Conservation (phyloP, 768 basidiomycete genomes). For the Coprinellus micaceus region DNA sequence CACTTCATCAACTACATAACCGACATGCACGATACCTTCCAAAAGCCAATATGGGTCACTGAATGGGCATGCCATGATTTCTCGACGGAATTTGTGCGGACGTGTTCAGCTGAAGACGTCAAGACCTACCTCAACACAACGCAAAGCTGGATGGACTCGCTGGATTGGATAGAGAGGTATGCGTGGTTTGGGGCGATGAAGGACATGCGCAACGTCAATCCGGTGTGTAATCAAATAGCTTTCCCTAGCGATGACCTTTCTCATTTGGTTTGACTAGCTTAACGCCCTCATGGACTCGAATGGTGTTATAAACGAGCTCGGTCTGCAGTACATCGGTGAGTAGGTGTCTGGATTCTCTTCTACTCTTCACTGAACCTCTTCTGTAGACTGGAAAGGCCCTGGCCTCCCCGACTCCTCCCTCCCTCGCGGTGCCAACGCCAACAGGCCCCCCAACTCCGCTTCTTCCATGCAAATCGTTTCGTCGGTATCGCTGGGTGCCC, state of each 20-base stretch:
- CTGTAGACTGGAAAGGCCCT: not conserved
- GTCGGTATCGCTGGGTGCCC: not conserved
- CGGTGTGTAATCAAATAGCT: conserved; percentile 24
- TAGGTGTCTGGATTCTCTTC: not conserved
- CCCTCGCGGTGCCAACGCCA: not conserved
- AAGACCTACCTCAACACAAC: not conserved
- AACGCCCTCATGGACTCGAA: not conserved
- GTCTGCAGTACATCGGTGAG: conserved; percentile 1
- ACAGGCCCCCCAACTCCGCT: not conserved
- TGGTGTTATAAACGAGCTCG: not conserved
- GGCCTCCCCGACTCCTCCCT: not conserved
- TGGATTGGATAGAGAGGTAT: conserved; percentile 54
- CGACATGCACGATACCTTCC: conserved; percentile 50
- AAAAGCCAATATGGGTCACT: conserved; percentile 55
- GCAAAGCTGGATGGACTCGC: conserved; percentile 8
- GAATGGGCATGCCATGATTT: conserved; percentile 41
- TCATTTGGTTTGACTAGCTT: not conserved
- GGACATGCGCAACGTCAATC: conserved; percentile 45
- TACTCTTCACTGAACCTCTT: not conserved
- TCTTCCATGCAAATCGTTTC: not conserved
- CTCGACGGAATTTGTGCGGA: not conserved
- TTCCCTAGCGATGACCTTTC: not conserved
- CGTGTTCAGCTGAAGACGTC: not conserved
- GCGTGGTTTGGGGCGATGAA: conserved; percentile 60
- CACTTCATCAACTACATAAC: conserved; percentile 44